Evolutionary conservation across 495 filamentous ascomycete species (phyloP).

Genomic region (Sordaria brevicollis): DNA sequence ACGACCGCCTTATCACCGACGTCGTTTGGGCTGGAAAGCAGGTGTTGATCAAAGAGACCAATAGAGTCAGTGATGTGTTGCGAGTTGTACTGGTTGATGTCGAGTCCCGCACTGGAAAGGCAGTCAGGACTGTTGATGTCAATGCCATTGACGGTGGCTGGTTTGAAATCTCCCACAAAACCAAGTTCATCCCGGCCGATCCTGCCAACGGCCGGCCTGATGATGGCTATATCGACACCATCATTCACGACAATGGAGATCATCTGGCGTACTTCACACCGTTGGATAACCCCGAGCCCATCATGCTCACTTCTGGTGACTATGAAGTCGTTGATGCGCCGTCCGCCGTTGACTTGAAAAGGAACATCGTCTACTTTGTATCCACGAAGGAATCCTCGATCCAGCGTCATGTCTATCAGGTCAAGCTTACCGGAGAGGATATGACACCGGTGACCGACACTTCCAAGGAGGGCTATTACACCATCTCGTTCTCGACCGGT

Average conservation of each 20-base stretch:
- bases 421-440: conserved; percentile 67
- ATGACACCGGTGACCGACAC: conserved; percentile 65
- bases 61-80: conserved; percentile 84
- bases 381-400: conserved; percentile 80
- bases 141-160: conserved; percentile 82
- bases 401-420: conserved; percentile 82
- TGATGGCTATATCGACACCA: conserved; percentile 87
- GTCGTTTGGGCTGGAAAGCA: conserved; percentile 82
- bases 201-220: conserved; percentile 61
- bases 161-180: conserved; percentile 89
- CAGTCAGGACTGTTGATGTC: conserved; percentile 69
- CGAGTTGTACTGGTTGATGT: conserved; percentile 82
- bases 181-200: conserved; percentile 78
- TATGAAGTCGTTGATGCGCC: conserved; percentile 93
- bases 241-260: conserved; percentile 79
- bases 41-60: conserved; percentile 81
- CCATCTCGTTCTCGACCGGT: conserved; percentile 73
- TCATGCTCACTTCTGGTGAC: conserved; percentile 74
- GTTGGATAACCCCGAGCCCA: conserved; percentile 66
- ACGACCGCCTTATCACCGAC: conserved; percentile 85
- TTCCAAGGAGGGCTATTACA: conserved; percentile 70
- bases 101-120: conserved; percentile 58
- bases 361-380: conserved; percentile 83
- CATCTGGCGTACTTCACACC: conserved; percentile 95
- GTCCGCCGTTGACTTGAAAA: conserved; percentile 73